Base-by-base conservation (phyloP, 2,329 filamentous ascomycete species). In the Cladosporium sp. region DNA sequence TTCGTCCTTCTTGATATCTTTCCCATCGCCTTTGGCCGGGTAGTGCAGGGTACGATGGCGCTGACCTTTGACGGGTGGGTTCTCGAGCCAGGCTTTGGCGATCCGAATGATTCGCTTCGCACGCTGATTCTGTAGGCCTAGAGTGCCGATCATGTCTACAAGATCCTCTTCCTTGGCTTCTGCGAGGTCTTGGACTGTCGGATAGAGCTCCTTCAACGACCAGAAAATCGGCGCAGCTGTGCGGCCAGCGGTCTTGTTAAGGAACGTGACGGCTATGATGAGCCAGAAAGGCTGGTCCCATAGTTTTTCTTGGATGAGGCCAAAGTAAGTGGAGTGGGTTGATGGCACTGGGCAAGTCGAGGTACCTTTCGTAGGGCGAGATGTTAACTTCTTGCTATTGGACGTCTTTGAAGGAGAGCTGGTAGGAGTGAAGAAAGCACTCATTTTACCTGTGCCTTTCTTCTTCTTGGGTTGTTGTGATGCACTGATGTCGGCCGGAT, bases 261-360 rank as follows among this genome's bases (percentile, higher is more conserved):
- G 83, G 65, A 96, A 92, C 0, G 90, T 91, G 4, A 91, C 86
- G 12, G 89, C 91, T 28, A 96, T 79, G 1, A 96, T 81, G 1
- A 97, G 82, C 62, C 85, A 86, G 71, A 95, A 96, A 0, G 91
- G 88, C 57, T 91, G 81, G 50, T 82, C 73, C 1, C 85, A 84
- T 15, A 96, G 82, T 62, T 86, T 82, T 70, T 96, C 92, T 70
- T 97, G 92, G 36, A 96, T 84, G 1, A 97, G 80, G 0, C 91
- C 91, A 68, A 96, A 96, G 5, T 68, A 71, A 0, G 78, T 68
- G 0, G 82, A 77, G 7, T 80, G 78, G 34, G 91, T 82, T 0
- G 85, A 81, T 0, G 90, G 89, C 62, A 93, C 90, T 1, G 76
- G 78, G 6, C 80, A 74, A 60, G 74, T 77, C 4, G 80, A 82